Percentiles rank a stretch among this genome's conserved stretches.
Evolutionary conservation across 2,329 filamentous ascomycete genomes (phyloP).

Genomic region (Volutella citrinella): DNA sequence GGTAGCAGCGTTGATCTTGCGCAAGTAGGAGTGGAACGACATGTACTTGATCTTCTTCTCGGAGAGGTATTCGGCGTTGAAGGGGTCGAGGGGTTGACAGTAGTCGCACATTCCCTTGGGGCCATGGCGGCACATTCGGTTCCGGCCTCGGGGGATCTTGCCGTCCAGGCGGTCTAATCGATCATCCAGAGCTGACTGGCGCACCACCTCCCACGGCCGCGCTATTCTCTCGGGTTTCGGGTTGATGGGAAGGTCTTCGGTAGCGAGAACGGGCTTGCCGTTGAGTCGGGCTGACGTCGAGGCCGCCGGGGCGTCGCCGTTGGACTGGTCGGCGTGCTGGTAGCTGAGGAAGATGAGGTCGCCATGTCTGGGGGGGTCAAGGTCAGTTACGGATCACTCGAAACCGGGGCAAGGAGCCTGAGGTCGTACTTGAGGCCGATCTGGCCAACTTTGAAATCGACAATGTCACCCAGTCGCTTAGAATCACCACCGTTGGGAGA

Average conservation of each 20-base stretch:
- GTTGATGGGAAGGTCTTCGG: slow-evolving; percentile 64
- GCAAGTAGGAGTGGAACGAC: slow-evolving; percentile 90
- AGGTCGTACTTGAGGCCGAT: slow-evolving; percentile 63
- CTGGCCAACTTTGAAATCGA: slow-evolving; percentile 52
- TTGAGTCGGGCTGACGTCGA: slow-evolving; percentile 68
- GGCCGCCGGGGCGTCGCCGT: slow-evolving; percentile 27
- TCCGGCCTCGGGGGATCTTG: slow-evolving; percentile 75
- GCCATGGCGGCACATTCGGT: slow-evolving; percentile 94
- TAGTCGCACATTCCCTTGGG: slow-evolving; percentile 99
- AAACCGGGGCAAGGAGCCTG: no score
- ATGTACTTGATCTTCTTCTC: slow-evolving; percentile 99
- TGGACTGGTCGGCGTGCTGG: slow-evolving; percentile 50
- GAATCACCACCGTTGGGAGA: slow-evolving; percentile 55
- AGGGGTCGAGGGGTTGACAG: slow-evolving; percentile 95
- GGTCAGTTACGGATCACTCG: no score
- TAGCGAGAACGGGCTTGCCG: slow-evolving; percentile 68
- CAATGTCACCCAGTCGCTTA: slow-evolving; percentile 57
- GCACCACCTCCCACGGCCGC: slow-evolving; percentile 76
- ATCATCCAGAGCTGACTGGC: slow-evolving; percentile 85
- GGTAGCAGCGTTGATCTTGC: slow-evolving; percentile 92
- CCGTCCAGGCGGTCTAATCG: slow-evolving; percentile 82
- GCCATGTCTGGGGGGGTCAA: slow-evolving; percentile 72
- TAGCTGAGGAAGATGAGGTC: slow-evolving; percentile 89
- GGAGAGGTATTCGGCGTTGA: slow-evolving; percentile 79
- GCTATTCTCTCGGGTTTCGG: slow-evolving; percentile 61